Evolutionary conservation across 2,329 filamentous ascomycete genomes (phyloP).

Genomic region (Tolypocladium amazonense): DNA sequence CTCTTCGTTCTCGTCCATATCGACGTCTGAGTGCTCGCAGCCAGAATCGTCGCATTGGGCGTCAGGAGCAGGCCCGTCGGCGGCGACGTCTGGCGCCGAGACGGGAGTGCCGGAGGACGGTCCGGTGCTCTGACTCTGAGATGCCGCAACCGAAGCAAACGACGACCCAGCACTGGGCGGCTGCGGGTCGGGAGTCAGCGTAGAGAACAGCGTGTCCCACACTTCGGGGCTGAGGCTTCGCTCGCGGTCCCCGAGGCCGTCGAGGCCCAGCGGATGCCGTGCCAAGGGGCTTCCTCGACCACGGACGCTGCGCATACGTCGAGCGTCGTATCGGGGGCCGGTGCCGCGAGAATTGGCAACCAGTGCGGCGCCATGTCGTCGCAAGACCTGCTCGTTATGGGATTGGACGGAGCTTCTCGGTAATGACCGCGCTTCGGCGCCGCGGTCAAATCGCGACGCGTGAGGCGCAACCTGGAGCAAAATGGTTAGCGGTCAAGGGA

Average conservation of each 20-base stretch:
- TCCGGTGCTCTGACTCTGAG: conserved; percentile 31
- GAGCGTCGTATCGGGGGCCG: background rate
- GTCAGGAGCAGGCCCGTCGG: conserved; percentile 22
- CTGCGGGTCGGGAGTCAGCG: conserved; percentile 71
- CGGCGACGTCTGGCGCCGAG: conserved; percentile 21
- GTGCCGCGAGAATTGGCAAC: background rate
- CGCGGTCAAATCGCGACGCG: background rate
- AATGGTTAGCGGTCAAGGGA: background rate
- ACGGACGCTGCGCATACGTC: conserved; percentile 9
- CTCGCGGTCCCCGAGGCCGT: conserved; percentile 76
- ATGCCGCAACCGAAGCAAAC: conserved; percentile 53
- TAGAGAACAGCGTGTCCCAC: conserved; percentile 76
- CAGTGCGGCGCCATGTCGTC: background rate
- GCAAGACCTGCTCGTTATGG: background rate
- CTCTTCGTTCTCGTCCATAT: conserved; percentile 37
- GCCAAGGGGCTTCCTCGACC: conserved; percentile 1
- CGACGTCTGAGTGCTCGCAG: conserved; percentile 45
- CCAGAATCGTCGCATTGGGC: conserved; percentile 37
- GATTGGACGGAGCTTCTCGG: background rate
- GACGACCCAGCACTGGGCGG: conserved; percentile 74
- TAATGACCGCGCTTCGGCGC: background rate
- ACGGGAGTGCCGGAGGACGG: conserved; percentile 32
- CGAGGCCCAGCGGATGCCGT: conserved; percentile 24
- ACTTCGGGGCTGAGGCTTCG: conserved; percentile 69
- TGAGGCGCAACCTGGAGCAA: background rate